These are phyloP conservation scores for Trichoderma harzianum DNA, from an alignment of 2,329 filamentous ascomycete genomes.

Conservation along the genomic window DNA sequence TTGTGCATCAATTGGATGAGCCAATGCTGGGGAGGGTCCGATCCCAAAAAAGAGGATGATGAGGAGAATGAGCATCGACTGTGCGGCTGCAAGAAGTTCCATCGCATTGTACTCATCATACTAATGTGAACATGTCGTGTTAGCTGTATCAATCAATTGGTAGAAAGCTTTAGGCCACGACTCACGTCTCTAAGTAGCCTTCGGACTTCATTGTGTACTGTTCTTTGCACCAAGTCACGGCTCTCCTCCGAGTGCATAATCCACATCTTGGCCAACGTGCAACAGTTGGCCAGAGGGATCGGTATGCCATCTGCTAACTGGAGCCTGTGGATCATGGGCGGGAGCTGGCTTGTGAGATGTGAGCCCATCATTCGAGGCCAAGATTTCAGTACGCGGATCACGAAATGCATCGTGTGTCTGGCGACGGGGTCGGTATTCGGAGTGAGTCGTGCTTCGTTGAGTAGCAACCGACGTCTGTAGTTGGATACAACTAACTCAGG, in stretches of 20 bases:
- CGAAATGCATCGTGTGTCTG: not conserved
- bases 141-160: not conserved
- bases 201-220: not conserved
- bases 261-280: not conserved
- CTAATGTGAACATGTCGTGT: not conserved
- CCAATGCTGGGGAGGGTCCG: not conserved
- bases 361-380: not conserved
- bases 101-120: not conserved
- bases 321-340: not conserved
- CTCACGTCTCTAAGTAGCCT: not conserved
- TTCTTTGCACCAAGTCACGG: not conserved
- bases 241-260: not conserved
- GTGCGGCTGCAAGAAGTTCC: not conserved
- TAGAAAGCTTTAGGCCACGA: rapidly evolving
- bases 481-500: not conserved
- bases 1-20: not conserved
- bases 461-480: not conserved
- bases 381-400: not conserved
- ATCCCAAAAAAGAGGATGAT: not conserved
- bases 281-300: not conserved
- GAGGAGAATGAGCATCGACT: not conserved
- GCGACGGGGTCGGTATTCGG: not conserved
- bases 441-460: not conserved
- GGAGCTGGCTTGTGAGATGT: not conserved
- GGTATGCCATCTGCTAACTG: not conserved